These are phyloP conservation scores for Penicillium psychrosexuale DNA, from an alignment of 2,329 filamentous ascomycete species.

Conservation along the genomic window DNA sequence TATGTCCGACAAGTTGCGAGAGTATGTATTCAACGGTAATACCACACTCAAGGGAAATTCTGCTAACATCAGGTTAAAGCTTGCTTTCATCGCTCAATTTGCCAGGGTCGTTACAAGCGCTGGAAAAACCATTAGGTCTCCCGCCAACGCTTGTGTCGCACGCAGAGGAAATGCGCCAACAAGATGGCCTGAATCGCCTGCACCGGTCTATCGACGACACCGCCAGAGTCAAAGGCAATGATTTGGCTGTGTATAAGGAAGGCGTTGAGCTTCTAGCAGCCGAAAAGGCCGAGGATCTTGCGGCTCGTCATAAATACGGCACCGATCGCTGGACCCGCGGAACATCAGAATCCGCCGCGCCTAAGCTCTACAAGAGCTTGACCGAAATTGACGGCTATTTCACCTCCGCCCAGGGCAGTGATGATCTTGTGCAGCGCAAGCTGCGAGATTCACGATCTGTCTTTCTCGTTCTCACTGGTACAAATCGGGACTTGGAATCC, in stretches of 20 bases:
- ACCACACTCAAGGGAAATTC: not conserved
- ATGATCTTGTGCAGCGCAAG: slow-evolving; percentile 72
- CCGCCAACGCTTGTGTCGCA: slow-evolving; percentile 83
- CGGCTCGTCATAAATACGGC: slow-evolving; percentile 72
- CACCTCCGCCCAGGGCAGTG: slow-evolving; percentile 64
- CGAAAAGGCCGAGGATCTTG: slow-evolving; percentile 80
- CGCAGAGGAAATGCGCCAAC: slow-evolving; percentile 89
- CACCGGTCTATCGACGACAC: slow-evolving; percentile 82
- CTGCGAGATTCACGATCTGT: slow-evolving; percentile 71
- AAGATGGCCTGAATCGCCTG: slow-evolving; percentile 76
- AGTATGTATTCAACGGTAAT: slow-evolving; percentile 42
- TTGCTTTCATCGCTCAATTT: slow-evolving; percentile 78
- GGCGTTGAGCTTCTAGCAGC: slow-evolving; percentile 72
- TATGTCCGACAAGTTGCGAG: slow-evolving; percentile 75
- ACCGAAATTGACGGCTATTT: slow-evolving; percentile 85
- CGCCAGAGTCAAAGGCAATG: slow-evolving; percentile 78
- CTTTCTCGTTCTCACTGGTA: slow-evolving; percentile 71
- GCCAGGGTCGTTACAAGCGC: slow-evolving; percentile 85
- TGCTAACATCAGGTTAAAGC: slow-evolving; percentile 26
- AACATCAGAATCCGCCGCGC: slow-evolving; percentile 65
- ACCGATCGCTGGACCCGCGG: slow-evolving; percentile 79
- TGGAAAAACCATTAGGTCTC: slow-evolving; percentile 89
- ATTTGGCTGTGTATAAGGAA: slow-evolving; percentile 76
- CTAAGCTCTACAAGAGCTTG: slow-evolving; percentile 70
- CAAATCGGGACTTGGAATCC: slow-evolving; percentile 77